Conservation (phyloP, 1,284 basidiomycete species). For the Microbotryum violaceum region DNA sequence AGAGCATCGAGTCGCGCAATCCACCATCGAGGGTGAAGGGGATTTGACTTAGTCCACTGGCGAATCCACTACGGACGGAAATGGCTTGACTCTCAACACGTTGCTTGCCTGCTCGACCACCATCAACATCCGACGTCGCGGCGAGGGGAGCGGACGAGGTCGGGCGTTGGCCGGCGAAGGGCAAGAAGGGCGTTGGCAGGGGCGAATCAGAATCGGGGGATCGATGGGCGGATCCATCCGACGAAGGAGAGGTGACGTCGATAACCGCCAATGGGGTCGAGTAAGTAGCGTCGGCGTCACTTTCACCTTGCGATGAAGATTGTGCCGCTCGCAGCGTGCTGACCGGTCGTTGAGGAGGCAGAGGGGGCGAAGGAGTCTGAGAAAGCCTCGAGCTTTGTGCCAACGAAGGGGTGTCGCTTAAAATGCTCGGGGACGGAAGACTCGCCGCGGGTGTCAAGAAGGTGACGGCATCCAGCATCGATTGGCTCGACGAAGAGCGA, state of each 20-base stretch:
- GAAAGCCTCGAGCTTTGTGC: neutral
- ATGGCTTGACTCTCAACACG: slow-evolving; percentile 22
- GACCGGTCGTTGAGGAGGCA: slow-evolving; percentile 2
- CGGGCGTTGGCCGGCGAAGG: slow-evolving; percentile 30
- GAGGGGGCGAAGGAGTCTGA: slow-evolving; percentile 1
- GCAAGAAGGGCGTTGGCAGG: slow-evolving; percentile 27
- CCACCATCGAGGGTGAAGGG: slow-evolving; percentile 28
- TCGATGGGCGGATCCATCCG: neutral
- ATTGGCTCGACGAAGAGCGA: slow-evolving; percentile 6
- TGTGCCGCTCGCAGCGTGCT: neutral
- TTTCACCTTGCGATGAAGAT: no score
- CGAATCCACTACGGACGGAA: slow-evolving; percentile 25
- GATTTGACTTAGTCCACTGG: slow-evolving; percentile 24
- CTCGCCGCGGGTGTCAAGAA: slow-evolving; percentile 16
- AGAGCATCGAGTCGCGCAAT: slow-evolving; percentile 13
- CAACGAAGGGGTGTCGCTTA: neutral
- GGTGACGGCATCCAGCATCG: slow-evolving; percentile 27
- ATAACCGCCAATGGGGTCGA: neutral
- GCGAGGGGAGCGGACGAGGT: slow-evolving; percentile 1
- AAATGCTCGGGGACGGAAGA: neutral
- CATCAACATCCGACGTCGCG: neutral
- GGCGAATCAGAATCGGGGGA: slow-evolving; percentile 9
- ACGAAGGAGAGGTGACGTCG: neutral
- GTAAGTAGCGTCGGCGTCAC: no score
- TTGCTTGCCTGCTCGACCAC: neutral